Percentiles rank a stretch among this genome's conserved stretches.
phyloP scores from a whole-genome alignment of 2,329 filamentous ascomycete genomes.

The Botryotinia globosa region DNA sequence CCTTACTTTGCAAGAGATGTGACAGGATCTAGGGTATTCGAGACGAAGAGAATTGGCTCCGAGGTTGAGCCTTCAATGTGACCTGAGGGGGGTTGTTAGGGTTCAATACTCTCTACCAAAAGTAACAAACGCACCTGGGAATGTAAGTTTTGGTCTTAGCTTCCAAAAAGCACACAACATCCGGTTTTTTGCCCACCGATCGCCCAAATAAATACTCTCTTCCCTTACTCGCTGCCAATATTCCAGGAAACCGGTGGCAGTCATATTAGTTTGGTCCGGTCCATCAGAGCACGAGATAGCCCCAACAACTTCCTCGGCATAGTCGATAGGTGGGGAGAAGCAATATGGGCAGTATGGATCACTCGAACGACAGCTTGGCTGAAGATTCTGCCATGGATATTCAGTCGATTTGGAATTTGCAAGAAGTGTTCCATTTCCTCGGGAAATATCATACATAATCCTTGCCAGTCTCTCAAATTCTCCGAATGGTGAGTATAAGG shows the following conservation, averaged over 20 bases:
- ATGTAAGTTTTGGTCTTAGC: neutral
- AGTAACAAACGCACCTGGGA: neutral
- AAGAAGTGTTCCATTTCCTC: conserved; percentile 1
- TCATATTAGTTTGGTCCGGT: neutral
- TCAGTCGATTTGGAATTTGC: neutral
- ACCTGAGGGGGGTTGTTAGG: neutral
- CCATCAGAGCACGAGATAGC: neutral
- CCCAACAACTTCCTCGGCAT: conserved; percentile 5
- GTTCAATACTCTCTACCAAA: neutral
- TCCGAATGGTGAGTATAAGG: neutral
- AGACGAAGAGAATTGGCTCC: conserved; percentile 42
- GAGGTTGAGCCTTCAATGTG: conserved; percentile 28
- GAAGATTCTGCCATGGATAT: neutral
- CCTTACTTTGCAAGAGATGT: conserved; percentile 36
- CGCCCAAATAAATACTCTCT: neutral
- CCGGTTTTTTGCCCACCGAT: neutral
- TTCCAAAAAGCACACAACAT: neutral
- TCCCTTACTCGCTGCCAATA: conserved; percentile 5
- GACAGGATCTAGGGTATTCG: conserved; percentile 41
- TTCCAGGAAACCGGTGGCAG: neutral
- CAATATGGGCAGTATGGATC: neutral
- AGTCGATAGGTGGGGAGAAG: neutral
- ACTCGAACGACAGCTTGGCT: neutral
- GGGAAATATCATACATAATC: neutral
- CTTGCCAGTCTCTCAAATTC: neutral